Conservation (phyloP, 1,284 basidiomycete genomes). For the Chalciporus sp. region DNA sequence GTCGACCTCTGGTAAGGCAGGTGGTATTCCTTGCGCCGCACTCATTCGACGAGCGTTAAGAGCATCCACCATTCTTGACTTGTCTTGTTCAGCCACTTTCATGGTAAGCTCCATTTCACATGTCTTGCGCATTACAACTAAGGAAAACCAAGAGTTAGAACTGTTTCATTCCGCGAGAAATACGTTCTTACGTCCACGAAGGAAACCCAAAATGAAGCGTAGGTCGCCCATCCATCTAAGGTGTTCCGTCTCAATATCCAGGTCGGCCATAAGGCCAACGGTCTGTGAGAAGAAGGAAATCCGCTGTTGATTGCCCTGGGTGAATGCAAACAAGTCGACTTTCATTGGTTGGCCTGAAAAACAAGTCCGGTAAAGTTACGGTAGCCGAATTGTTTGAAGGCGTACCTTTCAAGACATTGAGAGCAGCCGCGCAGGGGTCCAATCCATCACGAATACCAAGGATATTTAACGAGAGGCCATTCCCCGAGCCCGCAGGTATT, state of each 20-base stretch:
- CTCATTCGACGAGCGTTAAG: constrained; percentile 38
- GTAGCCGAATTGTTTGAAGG: background rate
- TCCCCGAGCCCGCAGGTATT: constrained; percentile 88
- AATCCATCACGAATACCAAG: constrained; percentile 73
- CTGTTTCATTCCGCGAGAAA: background rate
- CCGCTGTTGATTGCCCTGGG: constrained; percentile 65
- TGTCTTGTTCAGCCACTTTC: constrained; percentile 74
- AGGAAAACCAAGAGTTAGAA: background rate
- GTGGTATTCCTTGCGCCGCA: constrained; percentile 33
- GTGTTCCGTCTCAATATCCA: constrained; percentile 87
- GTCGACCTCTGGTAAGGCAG: constrained; percentile 13
- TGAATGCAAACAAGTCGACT: constrained; percentile 82
- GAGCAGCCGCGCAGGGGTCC: constrained; percentile 72
- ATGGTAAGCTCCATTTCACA: constrained; percentile 74
- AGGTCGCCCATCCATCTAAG: constrained; percentile 93
- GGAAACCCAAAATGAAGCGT: constrained; percentile 84
- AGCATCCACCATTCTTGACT: constrained; percentile 65
- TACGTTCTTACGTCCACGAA: constrained; percentile 62
- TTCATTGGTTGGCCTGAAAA: constrained; percentile 65
- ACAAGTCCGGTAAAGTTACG: constrained; percentile 5
- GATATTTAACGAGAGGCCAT: constrained; percentile 78
- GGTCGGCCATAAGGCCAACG: constrained; percentile 89
- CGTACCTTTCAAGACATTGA: constrained; percentile 88
- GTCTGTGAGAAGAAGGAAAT: constrained; percentile 90
- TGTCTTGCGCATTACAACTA: constrained; percentile 67